A percentile compares a stretch with the other conserved stretches of the same genome.
Conservation (phyloP, 2,329 filamentous ascomycete genomes). For the Hymenoscyphus salicellus region DNA sequence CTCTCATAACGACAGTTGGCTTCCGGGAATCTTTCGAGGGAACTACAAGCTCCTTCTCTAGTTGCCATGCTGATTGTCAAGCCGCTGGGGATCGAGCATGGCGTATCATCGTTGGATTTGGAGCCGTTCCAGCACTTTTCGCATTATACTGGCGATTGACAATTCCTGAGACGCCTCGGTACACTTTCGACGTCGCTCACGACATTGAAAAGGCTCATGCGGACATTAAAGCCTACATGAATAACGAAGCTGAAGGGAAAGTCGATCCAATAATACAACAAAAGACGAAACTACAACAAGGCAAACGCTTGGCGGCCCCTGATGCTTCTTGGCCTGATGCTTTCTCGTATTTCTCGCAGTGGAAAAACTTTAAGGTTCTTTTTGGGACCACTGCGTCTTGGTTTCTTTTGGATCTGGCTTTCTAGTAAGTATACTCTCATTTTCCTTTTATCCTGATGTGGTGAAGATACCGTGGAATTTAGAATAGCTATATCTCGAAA, state of each 20-base stretch:
- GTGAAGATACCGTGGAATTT: neutral
- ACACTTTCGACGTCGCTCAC: constrained; percentile 75
- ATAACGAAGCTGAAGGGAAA: constrained; percentile 47
- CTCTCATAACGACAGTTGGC: constrained; percentile 63
- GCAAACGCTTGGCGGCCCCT: constrained; percentile 58
- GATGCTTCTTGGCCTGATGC: constrained; percentile 70
- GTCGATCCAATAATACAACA: constrained; percentile 49
- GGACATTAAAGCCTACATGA: constrained; percentile 62
- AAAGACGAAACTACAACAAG: constrained; percentile 51
- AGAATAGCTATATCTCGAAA: too few species aligned
- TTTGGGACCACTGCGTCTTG: constrained; percentile 75
- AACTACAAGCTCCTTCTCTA: constrained; percentile 42
- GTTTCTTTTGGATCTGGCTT: constrained; percentile 74
- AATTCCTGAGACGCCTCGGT: constrained; percentile 80
- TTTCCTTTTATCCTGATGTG: constrained; percentile 37
- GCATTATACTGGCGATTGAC: constrained; percentile 84
- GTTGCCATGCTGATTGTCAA: constrained; percentile 62
- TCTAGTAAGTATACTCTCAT: constrained; percentile 43
- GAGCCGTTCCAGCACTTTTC: constrained; percentile 71
- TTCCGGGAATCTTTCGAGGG: constrained; percentile 54
- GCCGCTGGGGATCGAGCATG: constrained; percentile 75
- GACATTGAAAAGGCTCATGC: constrained; percentile 73
- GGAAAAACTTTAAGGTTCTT: constrained; percentile 68
- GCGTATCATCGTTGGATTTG: constrained; percentile 77
- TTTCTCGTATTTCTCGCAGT: constrained; percentile 62